These are phyloP conservation scores for Syncephalastrum sp. DNA, from an alignment of 371 early-diverging fungal genomes.

Conservation along the genomic window DNA sequence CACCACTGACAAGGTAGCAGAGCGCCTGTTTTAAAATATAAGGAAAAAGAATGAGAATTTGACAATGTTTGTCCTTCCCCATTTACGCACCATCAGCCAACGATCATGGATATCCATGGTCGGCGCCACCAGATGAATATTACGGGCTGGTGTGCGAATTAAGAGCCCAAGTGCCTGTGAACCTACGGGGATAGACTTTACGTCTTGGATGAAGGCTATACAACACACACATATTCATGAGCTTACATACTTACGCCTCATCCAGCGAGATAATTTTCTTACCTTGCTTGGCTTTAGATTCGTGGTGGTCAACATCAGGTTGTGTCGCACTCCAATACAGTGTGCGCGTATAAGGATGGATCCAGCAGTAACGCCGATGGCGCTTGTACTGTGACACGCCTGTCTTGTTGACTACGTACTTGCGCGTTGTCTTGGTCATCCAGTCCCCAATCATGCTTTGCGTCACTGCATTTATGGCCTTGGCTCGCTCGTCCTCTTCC, in stretches of 20 bases:
- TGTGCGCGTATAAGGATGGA: slow-evolving; percentile 82
- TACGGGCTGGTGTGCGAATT: slow-evolving; percentile 64
- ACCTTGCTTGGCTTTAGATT: slow-evolving; percentile 57
- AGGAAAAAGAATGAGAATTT: too few species aligned
- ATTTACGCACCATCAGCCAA: slow-evolving; percentile 50
- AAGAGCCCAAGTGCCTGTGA: slow-evolving; percentile 54
- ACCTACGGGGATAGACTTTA: slow-evolving; percentile 51
- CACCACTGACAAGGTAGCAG: too few species aligned
- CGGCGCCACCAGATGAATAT: slow-evolving; percentile 69
- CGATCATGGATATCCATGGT: slow-evolving; percentile 67
- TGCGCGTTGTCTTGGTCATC: slow-evolving; percentile 73
- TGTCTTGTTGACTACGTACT: slow-evolving; percentile 43
- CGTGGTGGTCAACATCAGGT: slow-evolving; percentile 59
- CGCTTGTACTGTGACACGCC: slow-evolving; percentile 62
- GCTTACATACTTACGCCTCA: not conserved
- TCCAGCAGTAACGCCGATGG: slow-evolving; percentile 79
- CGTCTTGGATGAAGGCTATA: slow-evolving; percentile 58
- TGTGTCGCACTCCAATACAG: slow-evolving; percentile 76
- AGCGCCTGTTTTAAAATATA: too few species aligned
- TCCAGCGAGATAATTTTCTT: slow-evolving; percentile 9
- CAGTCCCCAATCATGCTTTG: slow-evolving; percentile 84
- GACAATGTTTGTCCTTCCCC: too few species aligned
- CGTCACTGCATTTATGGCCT: slow-evolving; percentile 60
- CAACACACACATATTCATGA: not conserved
- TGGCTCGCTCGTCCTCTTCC: too few species aligned